These are phyloP conservation scores for Setaria viridis DNA, from an alignment of 202 grass and related monocot species.

Conservation along the genomic window DNA sequence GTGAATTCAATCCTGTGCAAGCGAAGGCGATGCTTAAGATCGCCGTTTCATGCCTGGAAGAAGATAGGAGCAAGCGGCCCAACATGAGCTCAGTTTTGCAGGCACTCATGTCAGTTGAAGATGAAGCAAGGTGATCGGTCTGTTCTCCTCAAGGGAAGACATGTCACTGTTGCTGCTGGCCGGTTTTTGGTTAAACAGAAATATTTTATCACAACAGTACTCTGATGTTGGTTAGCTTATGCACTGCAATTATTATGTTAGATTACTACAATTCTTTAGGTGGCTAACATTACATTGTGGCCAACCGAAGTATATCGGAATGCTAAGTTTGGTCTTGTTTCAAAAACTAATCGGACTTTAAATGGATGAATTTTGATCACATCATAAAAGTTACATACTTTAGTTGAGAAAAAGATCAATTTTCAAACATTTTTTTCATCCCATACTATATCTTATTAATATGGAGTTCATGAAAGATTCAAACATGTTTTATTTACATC, in stretches of 20 bases:
- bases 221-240: neutral
- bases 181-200: neutral
- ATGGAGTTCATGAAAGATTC: too few relatives aligned
- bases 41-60: conserved; percentile 57
- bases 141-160: neutral
- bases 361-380: too few relatives aligned
- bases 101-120: conserved; percentile 51
- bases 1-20: conserved; percentile 35
- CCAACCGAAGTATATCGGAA: too few relatives aligned
- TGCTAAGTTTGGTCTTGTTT: too few relatives aligned
- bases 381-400: too few relatives aligned
- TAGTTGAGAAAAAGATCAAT: too few relatives aligned
- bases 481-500: too few relatives aligned
- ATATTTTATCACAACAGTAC: neutral
- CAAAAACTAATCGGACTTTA: too few relatives aligned
- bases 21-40: conserved; percentile 38
- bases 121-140: conserved; percentile 14
- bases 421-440: too few relatives aligned
- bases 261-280: too few relatives aligned
- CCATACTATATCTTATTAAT: too few relatives aligned
- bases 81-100: conserved; percentile 54
- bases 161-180: neutral
- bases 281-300: neutral
- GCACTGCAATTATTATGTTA: neutral
- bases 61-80: conserved; percentile 50